Conservation (phyloP, 257 asterid species). For the Ophiorrhiza pumila region DNA sequence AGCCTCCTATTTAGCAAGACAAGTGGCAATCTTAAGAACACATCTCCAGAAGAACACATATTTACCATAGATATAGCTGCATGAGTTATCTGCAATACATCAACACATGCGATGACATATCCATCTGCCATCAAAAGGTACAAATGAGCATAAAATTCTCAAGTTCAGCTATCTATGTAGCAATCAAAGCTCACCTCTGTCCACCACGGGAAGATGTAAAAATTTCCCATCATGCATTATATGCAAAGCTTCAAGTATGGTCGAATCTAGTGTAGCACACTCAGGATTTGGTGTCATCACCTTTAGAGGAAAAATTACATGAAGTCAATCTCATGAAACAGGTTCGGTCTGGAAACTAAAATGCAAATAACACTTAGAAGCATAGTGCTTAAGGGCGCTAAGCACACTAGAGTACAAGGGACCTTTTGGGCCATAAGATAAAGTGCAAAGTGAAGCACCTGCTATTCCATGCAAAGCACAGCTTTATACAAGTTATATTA, state of each 20-base stretch:
- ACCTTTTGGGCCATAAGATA: not conserved
- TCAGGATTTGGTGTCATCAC: slow-evolving; percentile 91
- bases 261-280: slow-evolving; percentile 73
- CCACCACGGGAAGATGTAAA: slow-evolving; percentile 84
- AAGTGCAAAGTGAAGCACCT: not conserved
- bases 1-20: not conserved
- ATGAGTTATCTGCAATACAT: slow-evolving; percentile 90
- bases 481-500: not conserved
- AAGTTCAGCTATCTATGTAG: not conserved
- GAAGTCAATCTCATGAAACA: slow-evolving; percentile 4
- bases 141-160: slow-evolving; percentile 15
- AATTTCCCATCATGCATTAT: slow-evolving; percentile 90
- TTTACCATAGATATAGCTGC: slow-evolving; percentile 88
- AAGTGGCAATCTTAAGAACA: not conserved
- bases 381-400: not conserved
- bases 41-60: not conserved
- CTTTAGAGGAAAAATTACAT: slow-evolving; percentile 36
- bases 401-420: too few relatives aligned
- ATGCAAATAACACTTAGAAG: not conserved
- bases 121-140: slow-evolving; percentile 62
- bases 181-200: slow-evolving; percentile 55
- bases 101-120: slow-evolving; percentile 58
- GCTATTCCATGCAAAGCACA: not conserved
- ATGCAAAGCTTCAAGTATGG: slow-evolving; percentile 90
- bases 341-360: not conserved